Evolutionary conservation across 495 filamentous ascomycete genomes (phyloP), one percentile per base, ranked within the genome.

Genomic region (Oleoguttula mirabilis): DNA sequence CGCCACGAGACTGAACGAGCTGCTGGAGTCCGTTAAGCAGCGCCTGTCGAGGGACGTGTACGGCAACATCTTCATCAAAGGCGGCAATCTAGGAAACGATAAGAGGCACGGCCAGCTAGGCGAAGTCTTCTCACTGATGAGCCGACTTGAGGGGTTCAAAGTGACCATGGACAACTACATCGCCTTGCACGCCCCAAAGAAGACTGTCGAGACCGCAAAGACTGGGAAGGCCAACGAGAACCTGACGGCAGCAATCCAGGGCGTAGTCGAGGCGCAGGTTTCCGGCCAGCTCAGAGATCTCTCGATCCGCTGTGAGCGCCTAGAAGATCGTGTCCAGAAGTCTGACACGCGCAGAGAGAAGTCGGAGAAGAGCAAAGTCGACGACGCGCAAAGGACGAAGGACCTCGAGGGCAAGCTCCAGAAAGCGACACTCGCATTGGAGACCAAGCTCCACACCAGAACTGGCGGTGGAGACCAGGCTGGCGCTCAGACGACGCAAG

Each of bases 161-260:
- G 14, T 5, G 7, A 22, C 30, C 10, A 34, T 43, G 41, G 32
- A 43, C 31, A 22, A 25, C 12, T 28, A 43, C 16, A 43, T 22
- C 32, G 41, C 41, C 16, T 20, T 43, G 5, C 41, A 36, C 41
- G 10, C 30, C 7, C 21, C 41, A 5, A 36, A 43, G 41, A n/a
- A 34, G 10, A 12, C 25, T 28, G n/a, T n/a, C n/a, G 25, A 28
- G 25, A 28, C 25, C 7, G n/a, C 7, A n/a, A 28, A 28, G 25
- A 7, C 25, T 28, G 25, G 25, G n/a, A 28, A 28, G 25, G 25
- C 25, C 25, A 22, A 14, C 14, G 5, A 36, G 19, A 43, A 43
- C n/a, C 4, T 32, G 17, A 42, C 16, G 25, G 30, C 25, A 7
- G 16, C 20, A 4, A 22, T 42, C 27, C 20, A 21, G 3, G 4